Evolutionary conservation across 179 eudicot species (phyloP), one percentile per base, ranked within the genome.

Genomic region (Vitellaria paradoxa): DNA sequence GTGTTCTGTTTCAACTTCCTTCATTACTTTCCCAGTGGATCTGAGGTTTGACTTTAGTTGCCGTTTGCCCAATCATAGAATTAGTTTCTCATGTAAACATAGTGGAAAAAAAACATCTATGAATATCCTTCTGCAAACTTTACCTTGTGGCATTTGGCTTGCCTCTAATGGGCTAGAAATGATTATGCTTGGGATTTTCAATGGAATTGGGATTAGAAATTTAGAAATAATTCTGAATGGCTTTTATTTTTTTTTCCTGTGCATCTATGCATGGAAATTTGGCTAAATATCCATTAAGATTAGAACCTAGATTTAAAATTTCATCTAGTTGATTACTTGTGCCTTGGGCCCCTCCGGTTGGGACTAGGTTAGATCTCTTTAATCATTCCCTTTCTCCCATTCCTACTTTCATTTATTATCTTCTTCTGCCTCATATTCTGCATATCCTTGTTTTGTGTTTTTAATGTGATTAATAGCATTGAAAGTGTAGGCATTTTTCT

Each of bases 121-220:
- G 71, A 21, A 18, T 18, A 42, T 67, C 45, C 49, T 67, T 42
- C 3, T 67, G 45, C 18, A 45, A 8, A 10, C 23, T 8, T 9
- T 42, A 17, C 15, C 42, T 0, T 17, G 53, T 42, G n/a, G 37
- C n/a, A 40, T 37, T 18, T 46, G 46, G 10, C 71, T 67, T 18
- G 15, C 71, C 71, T 67, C 71, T 67, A 12, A 67, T 67, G 30
- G 14, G 52, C 52, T 67, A 45, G 57, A 67, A 45, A 10, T 45
- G 71, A 26, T 42, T 14, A n/a, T 30, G 37, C 2, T 30, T 30
- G 45, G 12, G 70, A 20, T 37, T 66, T 24, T 15, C 10, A 6
- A 30, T 65, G 20, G 49, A 66, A 68, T 45, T n/a, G 24, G 72
- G 21, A 52, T 15, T 5, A 52, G 12, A 21, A 68, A 46, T 46